Base-by-base conservation (phyloP, 2,329 filamentous ascomycete genomes). In the Bipolaris gigantea region DNA sequence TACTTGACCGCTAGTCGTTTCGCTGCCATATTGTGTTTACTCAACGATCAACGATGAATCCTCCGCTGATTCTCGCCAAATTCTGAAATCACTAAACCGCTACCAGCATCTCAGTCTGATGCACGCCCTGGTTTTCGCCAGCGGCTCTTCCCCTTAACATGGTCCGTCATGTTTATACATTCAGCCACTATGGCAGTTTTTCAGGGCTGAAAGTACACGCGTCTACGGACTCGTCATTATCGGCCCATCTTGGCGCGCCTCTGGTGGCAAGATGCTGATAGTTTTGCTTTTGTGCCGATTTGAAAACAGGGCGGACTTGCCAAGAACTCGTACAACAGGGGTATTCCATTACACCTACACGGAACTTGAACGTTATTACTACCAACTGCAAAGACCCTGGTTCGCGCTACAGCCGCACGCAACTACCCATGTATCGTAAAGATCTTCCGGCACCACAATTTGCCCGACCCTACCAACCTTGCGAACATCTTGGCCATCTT, bases 311-410 rank as follows among this genome's bases (percentile, higher is more conserved):
- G 46, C 52, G 56, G 60, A 56, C 50, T 50, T 48, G 32, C 35
- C 41, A 40, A 18, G 52, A 9, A 40, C 44, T 51, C 53, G 33
- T 44, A 53, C 19, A 50, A 52, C 69, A 70, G 56, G 69, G 68
- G 62, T 40, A 69, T 41, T 58, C 56, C 64, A 63, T 51, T 42
- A 55, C 45, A 52, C 51, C 54, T 55, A 44, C 10, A 30, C 27
- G 51, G 52, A 61, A 50, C 51, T 35, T 61, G 54, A 58, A 57
- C 56, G 59, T 63, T 62, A 65, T 59, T 50, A 34, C 43, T 39
- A 48, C 43, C 36, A 63, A 61, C 65, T 49, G 60, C 57, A 42
- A 45, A 40, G 42, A 59, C 59, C 64, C 51, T 42, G 43, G 55
- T 49, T 43, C 36, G 53, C 41, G 53, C 49, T 44, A 56, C 52